Evolutionary conservation across 805 yeast species (phyloP).

Genomic region (Candida boleticola): DNA sequence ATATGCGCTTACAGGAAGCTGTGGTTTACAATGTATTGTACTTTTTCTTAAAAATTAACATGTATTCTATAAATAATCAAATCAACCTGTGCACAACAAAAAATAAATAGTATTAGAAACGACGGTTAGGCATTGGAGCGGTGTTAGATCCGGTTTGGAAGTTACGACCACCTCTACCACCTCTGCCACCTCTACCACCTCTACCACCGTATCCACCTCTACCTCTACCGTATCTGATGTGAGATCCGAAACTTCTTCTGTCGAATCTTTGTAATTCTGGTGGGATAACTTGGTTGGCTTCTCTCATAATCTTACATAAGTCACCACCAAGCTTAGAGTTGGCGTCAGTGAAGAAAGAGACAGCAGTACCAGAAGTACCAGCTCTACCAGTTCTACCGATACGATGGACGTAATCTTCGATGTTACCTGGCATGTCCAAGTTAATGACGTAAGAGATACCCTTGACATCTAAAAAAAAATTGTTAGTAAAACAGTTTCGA

Average conservation of each 20-base stretch:
- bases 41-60: too few species aligned
- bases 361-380: slow-evolving; percentile 93
- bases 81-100: neutral
- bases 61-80: neutral
- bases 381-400: slow-evolving; percentile 99
- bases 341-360: slow-evolving; percentile 87
- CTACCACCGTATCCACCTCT: slow-evolving; percentile 57
- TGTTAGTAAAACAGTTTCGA: slow-evolving; percentile 7
- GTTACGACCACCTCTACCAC: slow-evolving; percentile 44
- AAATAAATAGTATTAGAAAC: slow-evolving; percentile 18
- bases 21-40: too few species aligned
- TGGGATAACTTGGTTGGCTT: slow-evolving; percentile 91
- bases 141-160: slow-evolving; percentile 31
- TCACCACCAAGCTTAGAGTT: slow-evolving; percentile 88
- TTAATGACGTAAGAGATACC: slow-evolving; percentile 93
- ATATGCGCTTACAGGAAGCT: too few species aligned
- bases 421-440: slow-evolving; percentile 96
- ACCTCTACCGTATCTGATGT: slow-evolving; percentile 49
- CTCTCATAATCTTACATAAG: slow-evolving; percentile 83
- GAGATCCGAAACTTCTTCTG: slow-evolving; percentile 64
- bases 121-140: slow-evolving; percentile 25
- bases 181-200: slow-evolving; percentile 52
- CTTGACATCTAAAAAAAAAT: slow-evolving; percentile 75
- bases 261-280: slow-evolving; percentile 70
- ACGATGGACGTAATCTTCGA: slow-evolving; percentile 98